Base-by-base conservation (phyloP, 805 yeast species). In the Candida endomychidarum region DNA sequence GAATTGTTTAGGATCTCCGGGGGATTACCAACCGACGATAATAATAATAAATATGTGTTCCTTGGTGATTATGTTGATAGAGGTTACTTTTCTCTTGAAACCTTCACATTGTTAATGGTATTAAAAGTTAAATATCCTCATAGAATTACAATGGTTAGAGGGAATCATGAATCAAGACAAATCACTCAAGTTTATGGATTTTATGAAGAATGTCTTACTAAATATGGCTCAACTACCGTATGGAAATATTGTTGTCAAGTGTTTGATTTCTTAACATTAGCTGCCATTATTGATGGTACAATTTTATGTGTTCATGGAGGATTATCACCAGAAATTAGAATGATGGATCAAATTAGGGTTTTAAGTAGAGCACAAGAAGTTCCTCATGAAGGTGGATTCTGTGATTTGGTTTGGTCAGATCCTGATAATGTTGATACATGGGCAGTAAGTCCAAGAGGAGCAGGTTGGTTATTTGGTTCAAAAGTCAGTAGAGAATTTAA, bases 181-280 rank as follows among this genome's bases (percentile, higher is more conserved):
- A 93, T 93, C 58, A 91, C 99, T n/a, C 97, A 91, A 67, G 98
- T 90, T 25, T 91, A 91, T 65, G 99, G 99, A 4, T 91, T 91
- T 64, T 91, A 93, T 65, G 98, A 90, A 61, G 98, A 90, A 63
- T 90, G 98, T 60, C 61, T 90, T 44, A 83, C 88, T 41, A 90
- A 90, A 62, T 90, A 90, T 60, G 97, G 97, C 15, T 83, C 91
- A 27, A 87, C 95, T 16, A 87, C 95, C 18, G 96, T 89, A 24
- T 90, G 96, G 96, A 88, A 88, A 61, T 86, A 86, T 63, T 88
- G 96, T 63, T 90, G 96, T 63, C 96, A 90, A 62, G 96, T 90
- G 34, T 89, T 90, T 66, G 97, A 90, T 63, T 89, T 89, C 60
- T 72, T 91, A 48, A 89, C 97, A 0, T 72, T 93, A 45, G 96